Evolutionary conservation across 345 rosid genomes (phyloP).

Genomic region (Populus euphratica): DNA sequence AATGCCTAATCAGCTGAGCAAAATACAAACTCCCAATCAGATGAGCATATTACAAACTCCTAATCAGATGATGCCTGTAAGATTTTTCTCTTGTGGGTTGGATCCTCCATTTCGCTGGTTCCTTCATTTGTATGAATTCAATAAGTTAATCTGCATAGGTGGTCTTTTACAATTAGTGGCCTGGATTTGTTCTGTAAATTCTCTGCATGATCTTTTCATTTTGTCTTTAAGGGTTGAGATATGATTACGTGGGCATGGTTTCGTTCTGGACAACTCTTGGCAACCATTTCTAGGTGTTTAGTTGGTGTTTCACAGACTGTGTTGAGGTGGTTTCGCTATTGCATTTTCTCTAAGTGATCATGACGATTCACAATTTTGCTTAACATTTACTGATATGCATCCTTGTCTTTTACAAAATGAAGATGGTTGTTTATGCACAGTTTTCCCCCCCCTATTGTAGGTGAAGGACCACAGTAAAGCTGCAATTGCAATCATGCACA

Average conservation of each 20-base stretch:
- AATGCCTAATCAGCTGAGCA: not conserved
- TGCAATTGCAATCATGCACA: slow-evolving; percentile 6
- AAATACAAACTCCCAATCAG: slow-evolving; percentile 17
- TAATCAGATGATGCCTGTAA: too few relatives aligned
- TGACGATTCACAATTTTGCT: not conserved
- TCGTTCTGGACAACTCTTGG: too few relatives aligned
- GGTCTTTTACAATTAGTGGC: not conserved
- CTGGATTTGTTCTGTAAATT: not conserved
- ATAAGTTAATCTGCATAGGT: slow-evolving; percentile 1
- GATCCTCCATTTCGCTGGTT: slow-evolving; percentile 1
- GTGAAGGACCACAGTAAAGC: slow-evolving; percentile 12
- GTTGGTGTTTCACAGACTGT: too few relatives aligned
- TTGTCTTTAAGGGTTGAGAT: not conserved
- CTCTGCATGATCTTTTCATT: slow-evolving; percentile 2
- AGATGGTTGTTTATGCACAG: not conserved
- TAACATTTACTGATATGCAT: not conserved
- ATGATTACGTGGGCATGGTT: not conserved
- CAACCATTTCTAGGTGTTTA: too few relatives aligned
- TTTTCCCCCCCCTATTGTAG: slow-evolving; percentile 29
- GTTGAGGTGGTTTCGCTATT: too few relatives aligned
- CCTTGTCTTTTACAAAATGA: not conserved
- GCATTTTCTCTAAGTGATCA: too few relatives aligned
- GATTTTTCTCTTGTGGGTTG: slow-evolving; percentile 7
- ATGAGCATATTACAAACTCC: too few relatives aligned
- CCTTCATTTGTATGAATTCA: slow-evolving; percentile 3